Conservation (phyloP, 1,139 yeast species). For the Magnusiomyces suaveolens region DNA sequence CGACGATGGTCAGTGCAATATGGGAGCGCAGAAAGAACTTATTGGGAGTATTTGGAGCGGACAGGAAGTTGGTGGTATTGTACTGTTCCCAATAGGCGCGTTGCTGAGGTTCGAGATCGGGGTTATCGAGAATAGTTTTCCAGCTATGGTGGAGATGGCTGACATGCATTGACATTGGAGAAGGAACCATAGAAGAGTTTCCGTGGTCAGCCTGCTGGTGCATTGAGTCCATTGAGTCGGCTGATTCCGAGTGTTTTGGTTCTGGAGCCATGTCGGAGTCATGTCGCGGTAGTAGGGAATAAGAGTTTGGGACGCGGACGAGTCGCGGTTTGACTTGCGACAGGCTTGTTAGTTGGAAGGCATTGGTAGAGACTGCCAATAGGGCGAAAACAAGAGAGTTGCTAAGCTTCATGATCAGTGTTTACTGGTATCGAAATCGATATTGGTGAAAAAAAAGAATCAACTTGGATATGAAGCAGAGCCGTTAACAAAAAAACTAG, state of each 20-base stretch:
- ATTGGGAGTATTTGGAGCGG: constrained; percentile 35
- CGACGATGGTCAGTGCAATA: constrained; percentile 37
- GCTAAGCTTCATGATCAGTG: not conserved
- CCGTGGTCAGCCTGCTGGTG: not conserved
- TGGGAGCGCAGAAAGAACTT: constrained; percentile 52
- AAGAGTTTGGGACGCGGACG: not conserved
- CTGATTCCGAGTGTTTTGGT: not conserved
- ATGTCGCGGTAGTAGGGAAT: not conserved
- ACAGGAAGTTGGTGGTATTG: constrained; percentile 71
- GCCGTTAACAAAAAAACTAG: too few relatives aligned
- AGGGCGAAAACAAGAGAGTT: not conserved
- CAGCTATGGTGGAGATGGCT: constrained; percentile 45
- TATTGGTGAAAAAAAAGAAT: not conserved
- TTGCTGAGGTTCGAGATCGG: constrained; percentile 62
- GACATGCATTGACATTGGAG: constrained; percentile 27
- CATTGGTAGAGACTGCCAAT: not conserved
- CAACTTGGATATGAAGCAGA: too few relatives aligned
- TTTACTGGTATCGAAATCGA: not conserved
- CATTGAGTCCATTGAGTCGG: not conserved
- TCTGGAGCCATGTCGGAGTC: too few relatives aligned
- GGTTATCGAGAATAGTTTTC: constrained; percentile 56
- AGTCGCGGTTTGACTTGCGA: not conserved
- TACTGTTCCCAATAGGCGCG: constrained; percentile 68
- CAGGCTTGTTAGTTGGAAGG: not conserved
- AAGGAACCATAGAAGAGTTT: constrained; percentile 22